These are phyloP conservation scores for Boletus reticuloceps DNA, from an alignment of 768 basidiomycete species.

Conservation along the genomic window DNA sequence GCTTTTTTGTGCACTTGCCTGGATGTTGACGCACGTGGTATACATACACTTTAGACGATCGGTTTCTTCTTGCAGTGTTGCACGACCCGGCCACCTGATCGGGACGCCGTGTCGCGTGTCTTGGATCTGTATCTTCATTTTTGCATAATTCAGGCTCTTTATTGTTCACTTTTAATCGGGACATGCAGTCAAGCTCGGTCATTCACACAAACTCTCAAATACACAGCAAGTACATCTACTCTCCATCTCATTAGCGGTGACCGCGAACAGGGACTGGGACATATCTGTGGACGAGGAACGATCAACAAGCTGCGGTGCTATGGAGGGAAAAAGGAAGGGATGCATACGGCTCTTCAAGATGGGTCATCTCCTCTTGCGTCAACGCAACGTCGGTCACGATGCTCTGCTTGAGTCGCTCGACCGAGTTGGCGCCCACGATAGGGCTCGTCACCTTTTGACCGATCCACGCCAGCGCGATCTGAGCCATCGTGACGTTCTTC, in stretches of 20 bases:
- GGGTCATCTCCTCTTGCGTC: slow-evolving; percentile 28
- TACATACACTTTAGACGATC: slow-evolving; percentile 51
- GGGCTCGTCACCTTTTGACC: slow-evolving; percentile 41
- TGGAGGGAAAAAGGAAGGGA: not conserved
- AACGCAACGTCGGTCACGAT: slow-evolving; percentile 26
- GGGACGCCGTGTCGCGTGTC: not conserved
- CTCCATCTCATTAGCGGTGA: slow-evolving; percentile 6
- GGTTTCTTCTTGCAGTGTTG: slow-evolving; percentile 79
- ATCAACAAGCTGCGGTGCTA: no score
- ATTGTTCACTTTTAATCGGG: not conserved
- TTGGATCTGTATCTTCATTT: slow-evolving; percentile 7
- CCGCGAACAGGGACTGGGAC: slow-evolving; percentile 6
- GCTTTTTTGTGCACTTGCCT: not conserved
- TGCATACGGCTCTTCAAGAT: slow-evolving; percentile 30
- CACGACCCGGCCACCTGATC: slow-evolving; percentile 63
- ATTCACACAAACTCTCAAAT: not conserved
- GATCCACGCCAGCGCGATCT: slow-evolving; percentile 45
- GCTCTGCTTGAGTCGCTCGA: slow-evolving; percentile 30
- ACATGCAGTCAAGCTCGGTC: not conserved
- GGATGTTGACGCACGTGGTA: not conserved
- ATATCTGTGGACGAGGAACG: no score
- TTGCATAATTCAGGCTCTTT: slow-evolving; percentile 8
- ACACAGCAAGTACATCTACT: slow-evolving; percentile 1
- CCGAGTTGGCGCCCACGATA: slow-evolving; percentile 40
- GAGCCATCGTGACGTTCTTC: slow-evolving; percentile 40